Percentiles rank a stretch among this genome's conserved stretches.
Conservation (phyloP, 768 basidiomycete species). For the Amanita rimosa region DNA sequence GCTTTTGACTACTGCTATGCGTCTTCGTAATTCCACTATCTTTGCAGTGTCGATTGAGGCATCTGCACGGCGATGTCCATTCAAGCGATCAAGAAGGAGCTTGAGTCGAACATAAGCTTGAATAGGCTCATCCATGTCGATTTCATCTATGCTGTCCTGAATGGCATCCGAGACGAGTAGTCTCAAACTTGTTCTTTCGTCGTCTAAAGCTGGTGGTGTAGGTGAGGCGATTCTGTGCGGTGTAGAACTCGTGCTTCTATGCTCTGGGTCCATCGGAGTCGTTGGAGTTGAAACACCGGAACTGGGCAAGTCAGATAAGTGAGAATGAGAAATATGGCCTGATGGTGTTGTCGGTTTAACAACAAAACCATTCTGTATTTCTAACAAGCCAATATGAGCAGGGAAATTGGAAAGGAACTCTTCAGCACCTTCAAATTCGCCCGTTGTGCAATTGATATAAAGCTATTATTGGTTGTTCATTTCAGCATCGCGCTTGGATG, state of each 20-base stretch:
- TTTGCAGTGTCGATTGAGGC: slow-evolving; percentile 12
- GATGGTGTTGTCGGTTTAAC: neutral
- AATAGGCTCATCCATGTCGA: slow-evolving; percentile 43
- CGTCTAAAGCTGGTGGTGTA: neutral
- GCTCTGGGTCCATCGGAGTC: neutral
- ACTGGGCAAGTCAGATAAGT: neutral
- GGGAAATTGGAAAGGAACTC: neutral
- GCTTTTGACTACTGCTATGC: slow-evolving; percentile 33
- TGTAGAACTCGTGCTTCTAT: neutral
- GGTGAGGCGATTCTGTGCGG: neutral
- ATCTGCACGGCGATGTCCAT: slow-evolving; percentile 17
- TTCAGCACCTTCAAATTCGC: slow-evolving; percentile 39
- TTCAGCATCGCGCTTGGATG: neutral
- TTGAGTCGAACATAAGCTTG: slow-evolving; percentile 52
- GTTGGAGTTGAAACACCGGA: neutral
- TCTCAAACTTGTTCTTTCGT: neutral
- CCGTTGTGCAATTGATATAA: slow-evolving; percentile 48
- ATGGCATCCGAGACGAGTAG: neutral
- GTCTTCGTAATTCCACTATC: slow-evolving; percentile 26
- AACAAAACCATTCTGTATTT: neutral
- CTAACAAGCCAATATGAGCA: neutral
- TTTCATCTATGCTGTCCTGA: neutral
- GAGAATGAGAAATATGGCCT: neutral
- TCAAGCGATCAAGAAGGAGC: slow-evolving; percentile 39
- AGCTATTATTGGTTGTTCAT: slow-evolving; percentile 38